Conservation (phyloP, 2,329 filamentous ascomycete species). For the Raffaelea arxii region DNA sequence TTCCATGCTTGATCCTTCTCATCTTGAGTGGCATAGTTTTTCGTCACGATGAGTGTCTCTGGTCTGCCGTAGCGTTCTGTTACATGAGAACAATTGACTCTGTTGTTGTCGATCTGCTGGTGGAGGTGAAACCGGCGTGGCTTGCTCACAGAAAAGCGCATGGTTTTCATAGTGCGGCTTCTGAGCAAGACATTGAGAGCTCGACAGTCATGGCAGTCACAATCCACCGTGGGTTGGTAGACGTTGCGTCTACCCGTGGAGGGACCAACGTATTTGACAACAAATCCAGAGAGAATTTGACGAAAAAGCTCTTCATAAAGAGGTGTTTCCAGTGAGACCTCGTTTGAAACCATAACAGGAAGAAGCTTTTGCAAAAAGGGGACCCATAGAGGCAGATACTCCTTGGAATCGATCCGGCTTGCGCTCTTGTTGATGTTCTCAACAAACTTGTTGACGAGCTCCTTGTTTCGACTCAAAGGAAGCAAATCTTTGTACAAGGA, state of each 20-base stretch:
- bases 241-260: background rate
- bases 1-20: background rate
- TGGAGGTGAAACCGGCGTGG: constrained; percentile 1
- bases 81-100: background rate
- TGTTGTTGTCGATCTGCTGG: background rate
- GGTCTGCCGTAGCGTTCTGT: constrained; percentile 1
- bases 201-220: background rate
- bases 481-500: background rate
- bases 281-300: background rate
- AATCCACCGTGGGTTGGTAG: background rate
- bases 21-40: background rate
- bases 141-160: background rate
- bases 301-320: constrained; percentile 1
- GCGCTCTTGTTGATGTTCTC: background rate
- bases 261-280: background rate
- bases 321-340: background rate
- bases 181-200: background rate
- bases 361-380: background rate
- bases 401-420: background rate
- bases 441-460: background rate
- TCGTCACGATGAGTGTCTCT: constrained; percentile 1
- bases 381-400: background rate
- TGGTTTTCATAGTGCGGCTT: background rate
- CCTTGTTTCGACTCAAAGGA: background rate
- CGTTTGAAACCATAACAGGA: background rate